phyloP scores from a whole-genome alignment of 2,329 filamentous ascomycete species.

The Neofusicoccum sp. region DNA sequence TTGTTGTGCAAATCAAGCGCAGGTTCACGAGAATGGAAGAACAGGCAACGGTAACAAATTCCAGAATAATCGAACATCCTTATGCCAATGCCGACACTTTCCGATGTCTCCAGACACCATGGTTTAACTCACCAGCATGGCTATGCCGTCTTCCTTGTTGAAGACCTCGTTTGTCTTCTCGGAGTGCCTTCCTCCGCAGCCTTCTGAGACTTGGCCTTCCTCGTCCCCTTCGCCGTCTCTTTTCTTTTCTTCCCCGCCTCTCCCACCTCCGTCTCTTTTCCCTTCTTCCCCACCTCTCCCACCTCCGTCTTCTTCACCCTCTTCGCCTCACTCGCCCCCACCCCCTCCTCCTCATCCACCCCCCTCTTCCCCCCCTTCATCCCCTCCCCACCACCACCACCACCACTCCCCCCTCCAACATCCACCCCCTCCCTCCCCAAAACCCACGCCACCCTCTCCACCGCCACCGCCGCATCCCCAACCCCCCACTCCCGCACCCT shows the following conservation, averaged over 20 bases:
- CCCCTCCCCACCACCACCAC: neutral
- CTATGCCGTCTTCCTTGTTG: neutral
- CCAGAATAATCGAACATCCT: no score
- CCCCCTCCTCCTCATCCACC: neutral
- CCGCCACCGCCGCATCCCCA: conserved; percentile 61
- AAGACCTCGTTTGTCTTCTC: conserved; percentile 23
- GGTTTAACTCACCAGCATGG: no score
- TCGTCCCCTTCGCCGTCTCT: conserved; percentile 11
- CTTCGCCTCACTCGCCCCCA: no score
- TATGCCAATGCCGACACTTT: no score
- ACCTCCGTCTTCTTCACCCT: neutral
- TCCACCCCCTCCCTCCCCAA: conserved; percentile 50
- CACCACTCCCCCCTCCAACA: conserved; percentile 21
- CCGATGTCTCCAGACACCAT: no score
- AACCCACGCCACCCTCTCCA: conserved; percentile 71
- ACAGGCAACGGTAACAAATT: no score
- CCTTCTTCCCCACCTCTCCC: neutral
- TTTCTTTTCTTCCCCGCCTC: neutral
- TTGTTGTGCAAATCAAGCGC: no score
- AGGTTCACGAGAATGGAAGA: no score
- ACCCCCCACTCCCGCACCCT: conserved; percentile 69
- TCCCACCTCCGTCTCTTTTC: neutral
- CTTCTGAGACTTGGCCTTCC: conserved; percentile 24
- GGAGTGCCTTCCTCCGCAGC: conserved; percentile 24
- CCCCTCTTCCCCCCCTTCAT: neutral